Percentiles rank a stretch among this genome's conserved stretches.
Evolutionary conservation across 306 rosid species (phyloP).

Genomic region (Oemleria cerasiformis): DNA sequence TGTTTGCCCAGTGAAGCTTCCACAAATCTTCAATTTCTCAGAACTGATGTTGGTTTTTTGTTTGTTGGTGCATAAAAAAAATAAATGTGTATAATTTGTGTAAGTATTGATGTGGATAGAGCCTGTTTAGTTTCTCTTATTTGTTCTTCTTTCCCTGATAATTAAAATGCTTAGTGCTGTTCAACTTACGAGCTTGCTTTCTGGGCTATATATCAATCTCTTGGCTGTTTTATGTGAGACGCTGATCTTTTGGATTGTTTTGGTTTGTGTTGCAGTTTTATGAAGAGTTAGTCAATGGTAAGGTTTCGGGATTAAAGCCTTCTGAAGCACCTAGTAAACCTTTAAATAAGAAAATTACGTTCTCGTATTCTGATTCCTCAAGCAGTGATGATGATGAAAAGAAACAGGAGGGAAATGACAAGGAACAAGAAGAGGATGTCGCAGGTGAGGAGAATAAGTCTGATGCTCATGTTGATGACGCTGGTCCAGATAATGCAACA

Average conservation of each 20-base stretch:
- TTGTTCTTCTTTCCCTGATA: not conserved
- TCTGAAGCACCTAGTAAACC: conserved; percentile 46
- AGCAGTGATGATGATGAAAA: conserved; percentile 35
- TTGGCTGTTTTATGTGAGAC: not conserved
- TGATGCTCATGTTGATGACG: conserved; percentile 28
- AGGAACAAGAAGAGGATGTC: conserved; percentile 34
- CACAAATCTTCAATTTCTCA: not conserved
- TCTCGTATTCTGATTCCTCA: conserved; percentile 70
- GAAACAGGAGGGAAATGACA: conserved; percentile 7
- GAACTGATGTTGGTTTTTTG: not conserved
- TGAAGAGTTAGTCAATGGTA: conserved; percentile 69
- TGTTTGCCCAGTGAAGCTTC: not conserved
- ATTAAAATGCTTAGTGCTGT: not conserved
- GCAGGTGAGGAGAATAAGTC: conserved; percentile 39
- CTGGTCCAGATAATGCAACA: conserved; percentile 19
- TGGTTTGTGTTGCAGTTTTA: conserved; percentile 53
- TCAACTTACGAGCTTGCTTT: not conserved
- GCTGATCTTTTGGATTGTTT: not conserved
- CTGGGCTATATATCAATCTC: not conserved
- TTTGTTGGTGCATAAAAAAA: not conserved
- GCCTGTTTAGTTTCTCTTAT: not conserved
- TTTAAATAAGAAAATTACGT: conserved; percentile 65
- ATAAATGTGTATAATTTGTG: not conserved
- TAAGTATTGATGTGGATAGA: not conserved
- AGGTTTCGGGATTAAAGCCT: conserved; percentile 32